phyloP scores from a whole-genome alignment of 495 filamentous ascomycete species.

The Lepraria neglecta region DNA sequence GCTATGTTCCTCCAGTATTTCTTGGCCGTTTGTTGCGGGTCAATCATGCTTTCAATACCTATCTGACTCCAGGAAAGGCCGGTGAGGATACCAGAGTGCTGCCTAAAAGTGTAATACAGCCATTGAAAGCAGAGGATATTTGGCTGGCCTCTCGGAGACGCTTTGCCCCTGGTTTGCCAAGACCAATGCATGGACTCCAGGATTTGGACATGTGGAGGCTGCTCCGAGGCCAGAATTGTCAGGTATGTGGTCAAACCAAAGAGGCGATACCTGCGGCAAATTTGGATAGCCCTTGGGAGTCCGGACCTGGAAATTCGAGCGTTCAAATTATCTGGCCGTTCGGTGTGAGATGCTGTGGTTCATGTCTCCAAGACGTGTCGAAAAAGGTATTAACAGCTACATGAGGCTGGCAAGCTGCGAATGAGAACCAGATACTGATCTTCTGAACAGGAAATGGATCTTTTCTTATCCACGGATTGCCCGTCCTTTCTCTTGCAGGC shows the following conservation, averaged over 20 bases:
- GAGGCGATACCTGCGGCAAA: constrained; percentile 11
- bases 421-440: constrained; percentile 1
- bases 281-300: constrained; percentile 39
- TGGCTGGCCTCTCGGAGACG: constrained; percentile 42
- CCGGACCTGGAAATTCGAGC: constrained; percentile 47
- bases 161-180: constrained; percentile 39
- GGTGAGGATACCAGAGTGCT: constrained; percentile 22
- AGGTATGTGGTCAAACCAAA: constrained; percentile 38
- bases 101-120: constrained; percentile 29
- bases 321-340: constrained; percentile 60
- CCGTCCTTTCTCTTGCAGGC: constrained; percentile 53
- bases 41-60: constrained; percentile 32
- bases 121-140: constrained; percentile 38
- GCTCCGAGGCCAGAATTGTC: constrained; percentile 38
- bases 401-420: constrained; percentile 1
- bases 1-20: constrained; percentile 32
- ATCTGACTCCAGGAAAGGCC: constrained; percentile 33
- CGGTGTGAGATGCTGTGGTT: constrained; percentile 52
- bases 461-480: constrained; percentile 52
- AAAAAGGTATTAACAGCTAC: constrained; percentile 48
- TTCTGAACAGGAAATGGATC: constrained; percentile 52
- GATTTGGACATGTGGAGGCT: constrained; percentile 48
- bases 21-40: constrained; percentile 32
- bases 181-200: constrained; percentile 37
- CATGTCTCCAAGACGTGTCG: constrained; percentile 51